Evolutionary conservation across 208 protist genomes (phyloP).

Genomic region (Porcisia hertigi): DNA sequence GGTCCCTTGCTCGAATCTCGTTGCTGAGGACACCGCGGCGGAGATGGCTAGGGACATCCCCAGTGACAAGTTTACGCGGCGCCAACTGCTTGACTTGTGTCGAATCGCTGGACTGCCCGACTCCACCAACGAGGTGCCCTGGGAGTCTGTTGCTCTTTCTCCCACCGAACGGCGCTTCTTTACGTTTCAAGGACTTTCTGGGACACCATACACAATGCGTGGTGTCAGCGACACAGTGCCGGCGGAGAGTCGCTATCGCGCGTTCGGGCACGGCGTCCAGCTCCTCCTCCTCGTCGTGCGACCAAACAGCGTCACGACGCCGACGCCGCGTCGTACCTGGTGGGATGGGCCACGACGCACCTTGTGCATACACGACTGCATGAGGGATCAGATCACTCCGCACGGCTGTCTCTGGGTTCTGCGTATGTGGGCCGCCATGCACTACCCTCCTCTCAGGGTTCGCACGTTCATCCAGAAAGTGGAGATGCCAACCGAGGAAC

Average conservation of each 20-base stretch:
- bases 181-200: slow-evolving; percentile 45
- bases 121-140: slow-evolving; percentile 4
- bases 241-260: slow-evolving; percentile 48
- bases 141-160: background rate
- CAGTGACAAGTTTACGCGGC: slow-evolving; percentile 32
- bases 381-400: slow-evolving; percentile 20
- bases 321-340: slow-evolving; percentile 8
- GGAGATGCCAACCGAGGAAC: background rate
- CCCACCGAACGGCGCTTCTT: slow-evolving; percentile 37
- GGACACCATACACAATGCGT: slow-evolving; percentile 73
- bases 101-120: slow-evolving; percentile 43
- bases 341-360: slow-evolving; percentile 12
- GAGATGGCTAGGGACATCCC: slow-evolving; percentile 33
- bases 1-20: slow-evolving; percentile 28
- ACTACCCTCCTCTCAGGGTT: slow-evolving; percentile 40
- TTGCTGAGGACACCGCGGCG: slow-evolving; percentile 34
- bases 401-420: slow-evolving; percentile 52
- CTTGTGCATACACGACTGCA: slow-evolving; percentile 5
- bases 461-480: slow-evolving; percentile 10
- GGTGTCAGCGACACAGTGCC: slow-evolving; percentile 37
- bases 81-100: slow-evolving; percentile 39
- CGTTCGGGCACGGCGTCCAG: slow-evolving; percentile 81
- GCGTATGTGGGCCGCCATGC: slow-evolving; percentile 45
- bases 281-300: slow-evolving; percentile 37
- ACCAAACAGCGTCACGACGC: slow-evolving; percentile 7